Base-by-base conservation (phyloP, 306 rosid genomes). In the Cicer judaicum region DNA sequence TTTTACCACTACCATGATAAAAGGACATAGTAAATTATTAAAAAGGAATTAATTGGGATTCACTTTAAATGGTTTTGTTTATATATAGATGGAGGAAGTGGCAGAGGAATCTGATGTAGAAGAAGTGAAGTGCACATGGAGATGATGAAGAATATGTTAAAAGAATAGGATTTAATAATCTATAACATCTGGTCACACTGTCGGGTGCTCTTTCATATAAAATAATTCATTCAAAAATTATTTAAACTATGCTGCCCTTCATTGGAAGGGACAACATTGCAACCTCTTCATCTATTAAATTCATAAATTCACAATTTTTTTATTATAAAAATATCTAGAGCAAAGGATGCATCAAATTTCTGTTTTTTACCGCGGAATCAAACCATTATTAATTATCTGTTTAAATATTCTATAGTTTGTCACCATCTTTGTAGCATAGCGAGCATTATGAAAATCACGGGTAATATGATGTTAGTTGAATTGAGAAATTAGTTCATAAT, bases 61-160 rank as follows among this genome's bases (percentile, higher is more conserved):
- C 70, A 46, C 57, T 67, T 59, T 47, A 60, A 71, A 54, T 82
- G 70, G 78, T 81, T 87, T 82, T 82, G 81, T 85, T 81, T 71
- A 87, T 65, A 68, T 7, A 66, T 44, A 14, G 73, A 79, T 62
- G 69, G 76, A 81, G 68, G 64, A 64, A 81, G 69, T 64, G 81
- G 29, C 6, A 75, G 79, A 81, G 82, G 87, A 89, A 86, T 89
- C 84, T 80, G 78, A 71, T 72, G 82, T 44, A 73, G 85, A 44
- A 79, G 87, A 44, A 79, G 87, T 86, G 91, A 84, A 78, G 84
- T 21, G 92, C 92, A 92, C 91, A 88, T 92, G 94, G 77, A 77
- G 61, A 60, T 36, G 43, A 59, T n/a, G 77, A 84, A 77, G 84
- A 81, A 83, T 74, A 85, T 77, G 46, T 63, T 16, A 75, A 29